Percentiles rank a stretch among this genome's conserved stretches.
phyloP scores from a whole-genome alignment of 139 green algal species.

The Coelastrella sp. region DNA sequence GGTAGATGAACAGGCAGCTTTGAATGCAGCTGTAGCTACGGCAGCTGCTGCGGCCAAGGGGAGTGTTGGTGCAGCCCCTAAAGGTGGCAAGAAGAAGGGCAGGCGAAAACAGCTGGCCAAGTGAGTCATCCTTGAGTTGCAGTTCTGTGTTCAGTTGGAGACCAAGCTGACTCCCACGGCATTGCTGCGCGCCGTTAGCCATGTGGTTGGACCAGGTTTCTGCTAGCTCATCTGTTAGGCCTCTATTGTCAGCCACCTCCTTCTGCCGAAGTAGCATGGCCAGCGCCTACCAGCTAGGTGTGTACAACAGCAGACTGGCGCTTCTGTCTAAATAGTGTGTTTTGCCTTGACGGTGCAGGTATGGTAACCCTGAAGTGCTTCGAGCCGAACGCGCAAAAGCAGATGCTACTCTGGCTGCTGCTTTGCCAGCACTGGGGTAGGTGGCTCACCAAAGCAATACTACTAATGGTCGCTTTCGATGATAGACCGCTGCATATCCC shows the following conservation, averaged over 20 bases:
- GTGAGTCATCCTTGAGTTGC: background rate
- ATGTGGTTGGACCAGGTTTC: no score
- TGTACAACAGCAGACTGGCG: no score
- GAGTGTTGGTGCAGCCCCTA: background rate
- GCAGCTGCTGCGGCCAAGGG: background rate
- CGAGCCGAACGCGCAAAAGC: conserved; percentile 29
- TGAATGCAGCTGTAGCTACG: background rate
- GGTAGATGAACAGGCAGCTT: conserved; percentile 7
- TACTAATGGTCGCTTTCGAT: no score
- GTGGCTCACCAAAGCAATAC: background rate
- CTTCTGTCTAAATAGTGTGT: no score
- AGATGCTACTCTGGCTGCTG: conserved; percentile 36
- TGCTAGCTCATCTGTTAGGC: background rate
- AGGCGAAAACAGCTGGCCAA: background rate
- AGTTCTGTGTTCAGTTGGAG: no score
- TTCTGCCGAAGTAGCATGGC: no score
- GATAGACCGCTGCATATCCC: no score
- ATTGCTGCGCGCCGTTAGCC: no score
- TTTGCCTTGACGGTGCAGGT: background rate
- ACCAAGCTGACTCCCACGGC: no score
- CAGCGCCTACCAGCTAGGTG: no score
- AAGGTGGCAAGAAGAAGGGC: conserved; percentile 19
- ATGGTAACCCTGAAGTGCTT: conserved; percentile 43
- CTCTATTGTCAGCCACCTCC: no score
- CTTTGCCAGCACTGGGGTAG: conserved; percentile 37